Base-by-base conservation (phyloP, 2,329 filamentous ascomycete species). In the Thermoascus crustaceus region DNA sequence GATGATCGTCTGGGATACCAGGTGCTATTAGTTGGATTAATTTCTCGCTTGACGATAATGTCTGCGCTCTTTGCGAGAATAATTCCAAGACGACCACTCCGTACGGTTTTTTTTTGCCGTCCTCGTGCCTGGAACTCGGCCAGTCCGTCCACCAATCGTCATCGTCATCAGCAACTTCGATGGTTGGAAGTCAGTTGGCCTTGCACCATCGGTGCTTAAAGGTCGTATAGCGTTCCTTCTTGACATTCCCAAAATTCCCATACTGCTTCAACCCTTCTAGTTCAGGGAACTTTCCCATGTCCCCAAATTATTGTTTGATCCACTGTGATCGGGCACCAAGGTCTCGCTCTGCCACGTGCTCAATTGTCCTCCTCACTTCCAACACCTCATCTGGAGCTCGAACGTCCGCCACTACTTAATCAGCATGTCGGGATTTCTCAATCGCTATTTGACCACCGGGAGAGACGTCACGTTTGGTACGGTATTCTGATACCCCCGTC, bases 91-190 rank as follows among this genome's bases (percentile, higher is more conserved):
- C n/a, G n/a, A n/a, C n/a, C n/a, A 22, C 20, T 16, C 14, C 31
- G 20, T 14, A 13, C n/a, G 11, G 10, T 24, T 24, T 24, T n/a
- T 24, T 24, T 24, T n/a, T 16, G 31, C 31, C 8, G 19, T 24
- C 21, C 31, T 25, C 31, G 21, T 34, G 21, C 31, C 17, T 10
- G n/a, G n/a, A 20, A 13, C 21, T 33, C 21, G 18, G 10, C 31
- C 18, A 33, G n/a, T 22, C 31, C 19, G 31, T 33, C 20, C 20
- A 10, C 31, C 21, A 33, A 34, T 34, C 19, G n/a, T n/a, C n/a
- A n/a, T 14, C 6, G 7, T 5, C 25, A 29, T 29, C 7, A 29
- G 7, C n/a, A 13, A 9, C 25, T n/a, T n/a, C n/a, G n/a, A n/a
- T n/a, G n/a, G n/a, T n/a, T n/a, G n/a, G n/a, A n/a, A n/a, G n/a